Evolutionary conservation across 139 green algal genomes (phyloP), one percentile per base, ranked within the genome.

Genomic region (Picochlorum sp.): DNA sequence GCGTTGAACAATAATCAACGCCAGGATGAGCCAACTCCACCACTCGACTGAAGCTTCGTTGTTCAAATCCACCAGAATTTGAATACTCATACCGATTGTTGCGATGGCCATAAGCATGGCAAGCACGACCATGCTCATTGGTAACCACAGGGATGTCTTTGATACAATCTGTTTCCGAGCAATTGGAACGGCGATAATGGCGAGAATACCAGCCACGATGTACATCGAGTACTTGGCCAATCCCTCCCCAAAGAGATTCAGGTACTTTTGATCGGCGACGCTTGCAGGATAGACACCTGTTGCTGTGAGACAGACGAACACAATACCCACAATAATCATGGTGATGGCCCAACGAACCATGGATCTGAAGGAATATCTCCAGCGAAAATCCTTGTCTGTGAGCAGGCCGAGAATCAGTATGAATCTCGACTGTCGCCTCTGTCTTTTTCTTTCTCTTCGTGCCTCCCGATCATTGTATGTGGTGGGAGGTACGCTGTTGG

Each of bases 141-240:
- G 31, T 9, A 62, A 6, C 56, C 16, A 20, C 18, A 20, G 54
- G 56, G 18, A 34, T 20, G 30, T 28, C 16, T 45, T 45, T 20
- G 16, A 21, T 20, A 8, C 56, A n/a, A 62, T n/a, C 13, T 21
- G 30, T 44, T 2, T 44, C 52, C 31, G 30, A 20, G 56, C 16
- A 3, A 45, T 10, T 44, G 31, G 16, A 10, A 45, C 13, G 6
- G 18, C 13, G 0, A 62, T 21, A 21, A 62, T 20, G 30, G 15
- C 56, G 15, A 28, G 16, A 20, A 62, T 20, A 54, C 56, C 56
- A 56, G 56, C 56, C 18, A 51, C 0, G 31, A 62, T 62, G 16
- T 62, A 62, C 30, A 62, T 21, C 4, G 30, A 54, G 56, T 62
- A 62, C 15, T 62, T 62, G 56, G 31, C n/a, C 56, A 62, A 54